Evolutionary conservation across 306 rosid species (phyloP), one percentile per base, ranked within the genome.

Genomic region (Canavalia ensiformis): DNA sequence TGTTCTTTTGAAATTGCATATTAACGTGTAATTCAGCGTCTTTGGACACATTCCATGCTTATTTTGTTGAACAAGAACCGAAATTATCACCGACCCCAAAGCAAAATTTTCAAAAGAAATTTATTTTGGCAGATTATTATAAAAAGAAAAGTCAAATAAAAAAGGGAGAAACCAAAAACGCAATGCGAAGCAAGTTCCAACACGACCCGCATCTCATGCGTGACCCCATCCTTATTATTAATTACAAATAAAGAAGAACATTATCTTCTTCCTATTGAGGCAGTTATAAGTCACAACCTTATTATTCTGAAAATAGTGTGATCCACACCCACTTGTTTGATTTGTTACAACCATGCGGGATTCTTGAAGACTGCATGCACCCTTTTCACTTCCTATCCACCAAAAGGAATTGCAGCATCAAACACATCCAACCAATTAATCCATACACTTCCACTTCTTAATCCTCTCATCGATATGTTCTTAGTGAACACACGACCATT

Each of bases 351-450:
- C 93, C 95, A 89, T 28, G 95, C 91, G 0, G 91, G 88, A 67
- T 86, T 89, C 25, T 82, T 66, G 77, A 88, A 89, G 90, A 31
- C 90, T 73, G 74, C 87, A 91, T 30, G 84, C 76, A 7, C 95
- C 91, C 81, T 89, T 91, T 39, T 89, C 95, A 68, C 91, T 81
- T 13, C 91, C 91, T 12, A 71, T 60, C 95, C 93, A 50, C 95
- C 93, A 45, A 91, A 91, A n/a, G 92, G 92, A 86, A 91, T 81
- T 31, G 95, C 86, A 35, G 95, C 92, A 75, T 89, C 95, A 81
- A 91, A 88, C 52, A 81, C 75, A 82, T 88, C 87, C 37, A 69
- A 91, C 88, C 96, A 86, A 71, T 89, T 91, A 50, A 88, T 71
- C 88, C 94, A 90, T 11, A 92, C 85, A 0, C 90, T 91, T 68